Conservation (phyloP, 306 rosid genomes). For the Lotus japonicus region DNA sequence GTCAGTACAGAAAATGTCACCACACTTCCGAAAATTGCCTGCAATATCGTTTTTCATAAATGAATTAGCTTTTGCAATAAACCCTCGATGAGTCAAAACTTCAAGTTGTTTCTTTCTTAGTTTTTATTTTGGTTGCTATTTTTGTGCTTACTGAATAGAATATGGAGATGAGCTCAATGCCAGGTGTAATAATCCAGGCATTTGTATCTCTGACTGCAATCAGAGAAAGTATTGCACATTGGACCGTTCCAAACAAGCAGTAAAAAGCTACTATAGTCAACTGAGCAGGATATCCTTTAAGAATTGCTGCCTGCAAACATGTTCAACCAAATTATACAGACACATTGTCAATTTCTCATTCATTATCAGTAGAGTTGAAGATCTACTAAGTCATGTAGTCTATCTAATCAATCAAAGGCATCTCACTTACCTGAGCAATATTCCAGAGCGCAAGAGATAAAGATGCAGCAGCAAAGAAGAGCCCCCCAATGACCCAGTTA, state of each 20-base stretch:
- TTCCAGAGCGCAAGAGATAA: conserved; percentile 38
- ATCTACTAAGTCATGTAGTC: not conserved
- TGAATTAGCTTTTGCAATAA: conserved; percentile 17
- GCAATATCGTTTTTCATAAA: conserved; percentile 3
- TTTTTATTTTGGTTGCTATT: not conserved
- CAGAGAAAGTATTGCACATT: conserved; percentile 40
- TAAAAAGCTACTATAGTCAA: conserved; percentile 51
- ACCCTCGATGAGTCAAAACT: not conserved
- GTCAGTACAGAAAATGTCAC: conserved; percentile 40
- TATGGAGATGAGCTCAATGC: conserved; percentile 43
- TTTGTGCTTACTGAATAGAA: conserved; percentile 50
- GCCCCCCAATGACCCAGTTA: conserved; percentile 56
- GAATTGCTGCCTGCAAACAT: conserved; percentile 48
- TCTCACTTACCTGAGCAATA: conserved; percentile 48
- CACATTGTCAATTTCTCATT: not conserved
- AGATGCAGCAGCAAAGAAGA: conserved; percentile 41
- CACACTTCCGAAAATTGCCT: conserved; percentile 50
- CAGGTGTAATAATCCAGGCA: conserved; percentile 44
- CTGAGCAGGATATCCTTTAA: conserved; percentile 52
- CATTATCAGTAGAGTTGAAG: not conserved
- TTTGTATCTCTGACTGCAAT: conserved; percentile 37
- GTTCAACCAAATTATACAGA: conserved; percentile 17
- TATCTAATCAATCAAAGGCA: not conserved
- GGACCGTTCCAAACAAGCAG: conserved; percentile 64
- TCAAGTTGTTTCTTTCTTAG: not conserved